Evolutionary conservation across 129 eudicot genomes (phyloP).

Genomic region (Helianthus annuus): HanXRQr2.0-SUNRISE NC_035446.2:132630391-132630890

Average conservation of each 20-base stretch:
- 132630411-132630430: constrained; percentile 63
- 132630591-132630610: constrained; percentile 58
- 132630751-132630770: constrained; percentile 66
- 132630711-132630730: constrained; percentile 82
- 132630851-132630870: constrained; percentile 77
- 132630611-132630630: constrained; percentile 88
- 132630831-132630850: constrained; percentile 63
- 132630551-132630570: constrained; percentile 76
- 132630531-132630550: constrained; percentile 71
- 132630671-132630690: constrained; percentile 59
- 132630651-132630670: constrained; percentile 58
- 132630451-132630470: constrained; percentile 57
- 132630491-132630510: constrained; percentile 81
- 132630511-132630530: constrained; percentile 66
- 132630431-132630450: constrained; percentile 81
- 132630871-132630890: constrained; percentile 55
- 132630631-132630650: constrained; percentile 70
- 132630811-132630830: constrained; percentile 57
- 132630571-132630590: constrained; percentile 54
- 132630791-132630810: constrained; percentile 46
- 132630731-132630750: constrained; percentile 79
- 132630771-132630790: constrained; percentile 84
- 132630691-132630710: constrained; percentile 71
- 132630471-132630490: constrained; percentile 78
- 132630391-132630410: constrained; percentile 66